Conservation (phyloP, 306 rosid genomes). For the Lithocarpus polystachyus region DNA sequence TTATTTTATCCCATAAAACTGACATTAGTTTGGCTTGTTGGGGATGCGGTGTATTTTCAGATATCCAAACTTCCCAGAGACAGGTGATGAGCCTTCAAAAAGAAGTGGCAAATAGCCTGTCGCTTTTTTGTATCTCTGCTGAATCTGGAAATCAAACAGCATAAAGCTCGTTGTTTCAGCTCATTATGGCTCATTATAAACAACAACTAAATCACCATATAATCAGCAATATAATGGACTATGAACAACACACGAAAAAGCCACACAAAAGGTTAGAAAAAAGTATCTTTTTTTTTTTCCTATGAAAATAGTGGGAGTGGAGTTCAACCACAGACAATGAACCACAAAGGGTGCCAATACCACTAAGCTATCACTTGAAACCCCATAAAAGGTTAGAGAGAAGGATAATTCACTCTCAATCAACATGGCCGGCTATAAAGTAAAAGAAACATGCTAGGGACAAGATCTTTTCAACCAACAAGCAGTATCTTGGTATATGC, state of each 20-base stretch:
- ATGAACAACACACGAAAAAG: background rate
- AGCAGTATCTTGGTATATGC: background rate
- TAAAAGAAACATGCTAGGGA: background rate
- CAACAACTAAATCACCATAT: background rate
- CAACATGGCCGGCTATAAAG: background rate
- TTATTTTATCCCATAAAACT: background rate
- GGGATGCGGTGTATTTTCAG: constrained; percentile 51
- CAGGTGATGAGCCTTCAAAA: constrained; percentile 95
- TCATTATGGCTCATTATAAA: background rate
- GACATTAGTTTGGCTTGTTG: background rate
- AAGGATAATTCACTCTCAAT: background rate
- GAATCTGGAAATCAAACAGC: constrained; percentile 52
- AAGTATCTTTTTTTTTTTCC: no score
- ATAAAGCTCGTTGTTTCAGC: background rate
- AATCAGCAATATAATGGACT: no score
- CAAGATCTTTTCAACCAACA: background rate
- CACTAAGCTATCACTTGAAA: no score
- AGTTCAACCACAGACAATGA: no score
- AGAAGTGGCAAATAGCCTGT: constrained; percentile 73
- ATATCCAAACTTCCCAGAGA: constrained; percentile 82
- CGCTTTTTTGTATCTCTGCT: constrained; percentile 76
- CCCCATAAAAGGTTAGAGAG: background rate
- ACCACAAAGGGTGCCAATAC: no score
- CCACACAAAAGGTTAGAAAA: background rate
- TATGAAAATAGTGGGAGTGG: no score